These are phyloP conservation scores for Debaryomyces prosopidis DNA, from an alignment of 805 yeast genomes.

Conservation along the genomic window DNA sequence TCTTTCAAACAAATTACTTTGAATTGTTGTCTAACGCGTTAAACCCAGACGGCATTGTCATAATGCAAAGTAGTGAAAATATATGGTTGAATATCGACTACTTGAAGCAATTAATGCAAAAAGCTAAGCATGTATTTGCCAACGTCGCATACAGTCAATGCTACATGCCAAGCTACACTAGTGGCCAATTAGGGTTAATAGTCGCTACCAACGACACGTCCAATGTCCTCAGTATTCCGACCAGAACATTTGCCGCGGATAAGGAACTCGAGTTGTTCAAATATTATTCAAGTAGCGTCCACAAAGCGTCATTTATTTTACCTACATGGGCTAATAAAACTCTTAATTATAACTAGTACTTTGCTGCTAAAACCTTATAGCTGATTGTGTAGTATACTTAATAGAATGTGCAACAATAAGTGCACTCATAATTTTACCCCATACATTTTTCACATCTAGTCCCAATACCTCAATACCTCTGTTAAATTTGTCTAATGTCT, in stretches of 20 bases:
- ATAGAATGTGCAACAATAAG: too few relatives aligned
- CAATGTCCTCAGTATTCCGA: slow-evolving; percentile 51
- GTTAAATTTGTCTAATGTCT: too few relatives aligned
- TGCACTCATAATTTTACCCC: too few relatives aligned
- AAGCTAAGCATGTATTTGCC: slow-evolving; percentile 57
- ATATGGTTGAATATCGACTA: slow-evolving; percentile 70
- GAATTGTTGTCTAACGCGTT: slow-evolving; percentile 64
- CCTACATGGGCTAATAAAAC: slow-evolving; percentile 73
- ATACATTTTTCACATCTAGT: too few relatives aligned
- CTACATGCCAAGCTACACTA: slow-evolving; percentile 84
- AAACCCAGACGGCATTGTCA: slow-evolving; percentile 63
- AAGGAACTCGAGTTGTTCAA: slow-evolving; percentile 52
- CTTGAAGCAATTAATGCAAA: slow-evolving; percentile 46
- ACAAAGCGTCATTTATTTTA: slow-evolving; percentile 69
- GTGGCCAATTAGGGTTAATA: slow-evolving; percentile 83
- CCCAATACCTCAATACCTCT: too few relatives aligned
- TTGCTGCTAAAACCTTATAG: too few relatives aligned
- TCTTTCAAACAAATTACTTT: slow-evolving; percentile 79
- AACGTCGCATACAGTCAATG: slow-evolving; percentile 70
- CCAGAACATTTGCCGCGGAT: slow-evolving; percentile 43
- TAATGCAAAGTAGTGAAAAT: slow-evolving; percentile 77
- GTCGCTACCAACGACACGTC: slow-evolving; percentile 61
- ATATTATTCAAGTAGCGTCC: slow-evolving; percentile 69
- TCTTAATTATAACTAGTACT: slow-evolving; percentile 11
- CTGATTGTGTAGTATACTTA: too few relatives aligned